A percentile compares a stretch with the other conserved stretches of the same genome.
Evolutionary conservation across 441 rosid species (phyloP).

Genomic region (Daphne laureola): DNA sequence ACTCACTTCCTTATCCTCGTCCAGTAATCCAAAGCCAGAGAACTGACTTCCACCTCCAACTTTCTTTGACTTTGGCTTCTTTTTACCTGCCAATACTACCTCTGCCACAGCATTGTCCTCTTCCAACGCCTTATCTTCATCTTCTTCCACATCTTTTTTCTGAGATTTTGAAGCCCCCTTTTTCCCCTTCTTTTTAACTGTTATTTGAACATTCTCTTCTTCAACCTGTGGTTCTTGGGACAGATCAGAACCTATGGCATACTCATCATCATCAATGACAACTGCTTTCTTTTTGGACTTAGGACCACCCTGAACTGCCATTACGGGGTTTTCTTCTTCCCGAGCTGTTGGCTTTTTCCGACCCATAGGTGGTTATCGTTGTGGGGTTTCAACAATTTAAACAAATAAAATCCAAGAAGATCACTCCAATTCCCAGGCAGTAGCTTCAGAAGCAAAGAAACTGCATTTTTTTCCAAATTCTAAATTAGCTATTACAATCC

Average conservation of each 20-base stretch:
- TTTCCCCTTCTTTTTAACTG: constrained; percentile 64
- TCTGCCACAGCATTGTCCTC: constrained; percentile 36
- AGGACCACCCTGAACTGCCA: constrained; percentile 35
- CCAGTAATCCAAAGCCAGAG: constrained; percentile 56
- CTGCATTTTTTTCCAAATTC: no score
- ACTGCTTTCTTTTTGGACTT: constrained; percentile 67
- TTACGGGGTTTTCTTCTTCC: constrained; percentile 37
- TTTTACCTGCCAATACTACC: constrained; percentile 45
- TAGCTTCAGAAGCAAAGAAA: no score
- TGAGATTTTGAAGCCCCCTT: constrained; percentile 38
- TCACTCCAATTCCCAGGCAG: no score
- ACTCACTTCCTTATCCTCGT: constrained; percentile 34
- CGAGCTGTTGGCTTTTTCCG: constrained; percentile 56
- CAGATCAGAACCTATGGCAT: constrained; percentile 48
- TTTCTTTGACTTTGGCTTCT: constrained; percentile 53
- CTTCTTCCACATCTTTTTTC: constrained; percentile 29
- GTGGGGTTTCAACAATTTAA: constrained; percentile 6
- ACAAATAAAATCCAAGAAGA: no score
- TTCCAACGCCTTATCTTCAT: constrained; percentile 10
- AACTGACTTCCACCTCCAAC: constrained; percentile 25
- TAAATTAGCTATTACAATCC: no score
- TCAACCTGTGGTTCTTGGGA: constrained; percentile 41
- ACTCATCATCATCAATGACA: constrained; percentile 82
- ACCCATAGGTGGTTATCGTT: constrained; percentile 36
- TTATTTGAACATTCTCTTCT: constrained; percentile 33